phyloP scores from a whole-genome alignment of 2,329 filamentous ascomycete genomes.

The Orbilia blumenaviensis region DNA sequence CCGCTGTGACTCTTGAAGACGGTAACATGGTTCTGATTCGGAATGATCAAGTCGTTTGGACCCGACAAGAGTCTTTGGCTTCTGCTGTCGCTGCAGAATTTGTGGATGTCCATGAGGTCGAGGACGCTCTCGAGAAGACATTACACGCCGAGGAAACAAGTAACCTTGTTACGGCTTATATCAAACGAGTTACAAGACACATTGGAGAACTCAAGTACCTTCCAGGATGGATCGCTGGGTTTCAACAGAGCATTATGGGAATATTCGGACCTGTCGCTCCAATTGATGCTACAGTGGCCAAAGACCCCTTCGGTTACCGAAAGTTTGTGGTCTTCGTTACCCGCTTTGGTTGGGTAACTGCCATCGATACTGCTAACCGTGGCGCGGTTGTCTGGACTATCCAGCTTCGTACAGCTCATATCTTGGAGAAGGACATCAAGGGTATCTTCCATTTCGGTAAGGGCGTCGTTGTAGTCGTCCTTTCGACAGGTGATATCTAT shows the following conservation, averaged over 20 bases:
- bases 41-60: slow-evolving; percentile 83
- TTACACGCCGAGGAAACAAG: slow-evolving; percentile 86
- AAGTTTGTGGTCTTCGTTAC: slow-evolving; percentile 85
- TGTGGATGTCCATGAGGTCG: slow-evolving; percentile 72
- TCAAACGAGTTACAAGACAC: slow-evolving; percentile 86
- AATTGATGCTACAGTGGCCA: slow-evolving; percentile 65
- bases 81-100: slow-evolving; percentile 81
- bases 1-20: slow-evolving; percentile 71
- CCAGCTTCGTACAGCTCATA: slow-evolving; percentile 66
- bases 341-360: slow-evolving; percentile 78
- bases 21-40: slow-evolving; percentile 84
- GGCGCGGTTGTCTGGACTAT: slow-evolving; percentile 79
- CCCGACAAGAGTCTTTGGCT: slow-evolving; percentile 81
- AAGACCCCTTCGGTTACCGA: slow-evolving; percentile 86
- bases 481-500: slow-evolving; percentile 71
- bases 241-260: slow-evolving; percentile 75
- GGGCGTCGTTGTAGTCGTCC: slow-evolving; percentile 69
- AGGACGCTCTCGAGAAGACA: slow-evolving; percentile 78
- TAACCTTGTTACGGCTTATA: slow-evolving; percentile 80
- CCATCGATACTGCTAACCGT: slow-evolving; percentile 77
- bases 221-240: slow-evolving; percentile 74
- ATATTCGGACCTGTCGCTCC: slow-evolving; percentile 68
- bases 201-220: slow-evolving; percentile 75
- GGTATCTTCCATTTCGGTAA: slow-evolving; percentile 71
- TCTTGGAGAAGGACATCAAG: slow-evolving; percentile 70